Evolutionary conservation across 106 monocot genomes (phyloP), one percentile per base, ranked within the genome.

Genomic region (Cymbidium sinense): DNA sequence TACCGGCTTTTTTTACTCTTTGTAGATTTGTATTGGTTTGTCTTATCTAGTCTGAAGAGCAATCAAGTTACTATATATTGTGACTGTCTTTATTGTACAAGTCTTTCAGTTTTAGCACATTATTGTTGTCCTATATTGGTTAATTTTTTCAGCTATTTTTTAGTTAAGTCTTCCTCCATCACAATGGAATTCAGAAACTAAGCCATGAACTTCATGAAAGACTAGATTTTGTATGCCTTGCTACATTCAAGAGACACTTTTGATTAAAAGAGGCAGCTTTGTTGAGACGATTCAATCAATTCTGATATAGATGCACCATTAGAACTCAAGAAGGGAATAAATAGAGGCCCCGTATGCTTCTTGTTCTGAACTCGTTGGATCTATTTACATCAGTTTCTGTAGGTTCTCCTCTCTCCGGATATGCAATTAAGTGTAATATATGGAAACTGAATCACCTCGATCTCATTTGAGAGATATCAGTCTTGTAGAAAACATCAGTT

Each of bases 271-370:
- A 90, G 88, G 93, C 88, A 65, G 85, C 33, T 88, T 77, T 36
- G 70, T 29, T 34, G 23, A 15, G 88, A 52, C 8, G 55, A 50
- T 62, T 55, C 62, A 35, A 28, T 74, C 44, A 74, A 47, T 74
- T 83, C 91, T 11, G 95, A 95, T 78, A 76, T 89, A 43, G 83
- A 83, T 71, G 89, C 91, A 25, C 85, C 91, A 15, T 27, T 86
- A 70, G 83, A 89, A 80, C 88, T 95, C 77, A 87, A 83, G 73
- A 89, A 89, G 55, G 89, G 91, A 25, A 84, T 91, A 29, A 61
- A 43, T n/a, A 69, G 76, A 81, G 94, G 83, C 27, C 81, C 79
- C 1, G n/a, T n/a, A 75, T 52, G 2, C 54, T 77, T 17, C 83
- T n/a, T 20, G 36, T 86, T 34, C 18, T 82, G 18, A 58, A 34